These are phyloP conservation scores for Colletotrichum lentis DNA, from an alignment of 2,329 filamentous ascomycete genomes.

Conservation along the genomic window DNA sequence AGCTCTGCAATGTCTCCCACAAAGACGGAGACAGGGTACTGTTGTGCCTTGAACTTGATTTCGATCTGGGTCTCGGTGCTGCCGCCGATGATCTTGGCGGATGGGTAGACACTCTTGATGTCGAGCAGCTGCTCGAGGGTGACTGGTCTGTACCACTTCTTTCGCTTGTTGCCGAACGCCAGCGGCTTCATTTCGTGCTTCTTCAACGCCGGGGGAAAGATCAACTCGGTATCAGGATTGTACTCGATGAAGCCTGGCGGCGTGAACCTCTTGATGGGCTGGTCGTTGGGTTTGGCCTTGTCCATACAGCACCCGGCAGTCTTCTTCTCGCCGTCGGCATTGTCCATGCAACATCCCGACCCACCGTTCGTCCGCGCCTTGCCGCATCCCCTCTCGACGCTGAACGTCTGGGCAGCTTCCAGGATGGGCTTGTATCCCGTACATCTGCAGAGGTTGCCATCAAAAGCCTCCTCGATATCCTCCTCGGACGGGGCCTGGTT, in stretches of 20 bases:
- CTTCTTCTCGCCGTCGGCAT: conserved; percentile 51
- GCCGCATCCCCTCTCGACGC: conserved; percentile 59
- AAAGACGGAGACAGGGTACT: conserved; percentile 89
- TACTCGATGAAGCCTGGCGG: conserved; percentile 94
- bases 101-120: conserved; percentile 85
- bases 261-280: conserved; percentile 74
- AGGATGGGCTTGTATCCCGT: conserved; percentile 95
- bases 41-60: conserved; percentile 95
- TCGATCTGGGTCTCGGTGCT: conserved; percentile 98
- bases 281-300: conserved; percentile 57
- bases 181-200: conserved; percentile 84
- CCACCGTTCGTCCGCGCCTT: conserved; percentile 60
- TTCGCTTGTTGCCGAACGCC: conserved; percentile 91
- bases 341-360: conserved; percentile 77
- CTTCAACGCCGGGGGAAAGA: conserved; percentile 86
- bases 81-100: conserved; percentile 92
- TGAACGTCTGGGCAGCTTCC: conserved; percentile 92
- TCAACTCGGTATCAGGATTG: conserved; percentile 90
- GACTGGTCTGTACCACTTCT: conserved; percentile 91
- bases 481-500: conserved; percentile 78
- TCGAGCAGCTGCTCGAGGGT: conserved; percentile 87
- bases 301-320: conserved; percentile 75
- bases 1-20: conserved; percentile 93
- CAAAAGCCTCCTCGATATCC: conserved; percentile 94
- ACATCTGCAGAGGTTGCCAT: conserved; percentile 94